phyloP scores from a whole-genome alignment of 768 basidiomycete species.

The Boletus bicolor region DNA sequence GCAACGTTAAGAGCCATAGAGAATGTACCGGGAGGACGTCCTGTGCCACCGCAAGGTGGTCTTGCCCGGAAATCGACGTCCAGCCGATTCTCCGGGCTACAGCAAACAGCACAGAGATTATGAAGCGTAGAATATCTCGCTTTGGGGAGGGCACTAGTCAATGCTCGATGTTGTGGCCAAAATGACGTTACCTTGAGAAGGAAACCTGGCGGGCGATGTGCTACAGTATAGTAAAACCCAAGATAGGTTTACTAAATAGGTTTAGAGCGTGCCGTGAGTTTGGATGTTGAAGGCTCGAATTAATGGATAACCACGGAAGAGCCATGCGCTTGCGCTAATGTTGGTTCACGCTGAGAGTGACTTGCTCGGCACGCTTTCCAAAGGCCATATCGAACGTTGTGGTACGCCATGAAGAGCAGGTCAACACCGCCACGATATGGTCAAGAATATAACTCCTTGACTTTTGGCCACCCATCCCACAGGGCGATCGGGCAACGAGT shows the following conservation, averaged over 20 bases:
- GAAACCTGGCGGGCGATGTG: background rate
- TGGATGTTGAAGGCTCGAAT: background rate
- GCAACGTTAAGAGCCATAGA: conserved; percentile 13
- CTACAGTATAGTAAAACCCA: background rate
- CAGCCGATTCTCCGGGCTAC: background rate
- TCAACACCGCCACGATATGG: background rate
- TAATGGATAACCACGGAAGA: background rate
- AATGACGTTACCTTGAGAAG: background rate
- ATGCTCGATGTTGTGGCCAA: background rate
- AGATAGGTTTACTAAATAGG: background rate
- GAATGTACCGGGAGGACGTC: background rate
- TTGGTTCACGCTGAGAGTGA: background rate
- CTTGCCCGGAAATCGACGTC: too few relatives aligned
- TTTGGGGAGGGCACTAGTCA: background rate
- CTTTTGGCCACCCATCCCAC: conserved; percentile 12
- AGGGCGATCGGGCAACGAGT: background rate
- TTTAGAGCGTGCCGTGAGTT: background rate
- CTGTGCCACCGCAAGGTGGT: background rate
- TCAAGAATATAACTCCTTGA: background rate
- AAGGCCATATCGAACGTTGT: background rate
- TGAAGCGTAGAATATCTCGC: too few relatives aligned
- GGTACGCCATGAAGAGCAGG: background rate
- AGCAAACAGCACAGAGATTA: background rate
- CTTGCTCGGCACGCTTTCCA: background rate
- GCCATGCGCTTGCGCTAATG: background rate